Percentiles rank a stretch among this genome's conserved stretches.
Conservation (phyloP, 768 basidiomycete species). For the Cubamyces lactineus region DNA sequence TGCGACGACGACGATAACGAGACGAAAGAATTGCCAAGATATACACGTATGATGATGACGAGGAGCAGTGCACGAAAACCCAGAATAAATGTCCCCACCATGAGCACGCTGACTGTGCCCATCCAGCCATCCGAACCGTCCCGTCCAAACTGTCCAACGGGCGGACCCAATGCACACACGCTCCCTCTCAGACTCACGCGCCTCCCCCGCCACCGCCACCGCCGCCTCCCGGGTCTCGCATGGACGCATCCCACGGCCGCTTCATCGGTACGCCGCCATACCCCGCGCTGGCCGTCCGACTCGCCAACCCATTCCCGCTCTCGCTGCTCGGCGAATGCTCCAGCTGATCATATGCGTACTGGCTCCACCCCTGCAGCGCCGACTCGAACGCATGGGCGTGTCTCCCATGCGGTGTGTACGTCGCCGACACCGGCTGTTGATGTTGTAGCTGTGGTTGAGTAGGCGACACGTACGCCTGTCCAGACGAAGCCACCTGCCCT, state of each 20-base stretch:
- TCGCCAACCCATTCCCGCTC: background rate
- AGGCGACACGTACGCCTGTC: too few relatives aligned
- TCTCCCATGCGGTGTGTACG: background rate
- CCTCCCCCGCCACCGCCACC: conserved; percentile 12
- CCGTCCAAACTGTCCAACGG: background rate
- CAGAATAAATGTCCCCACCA: too few relatives aligned
- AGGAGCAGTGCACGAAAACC: too few relatives aligned
- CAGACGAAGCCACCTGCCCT: too few relatives aligned
- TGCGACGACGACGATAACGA: background rate
- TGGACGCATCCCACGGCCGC: conserved; percentile 13
- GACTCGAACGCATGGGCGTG: conserved; percentile 16
- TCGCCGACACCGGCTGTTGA: background rate
- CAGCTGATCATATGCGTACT: conserved; percentile 5
- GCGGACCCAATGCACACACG: background rate
- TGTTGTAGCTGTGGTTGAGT: background rate
- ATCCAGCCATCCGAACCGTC: background rate
- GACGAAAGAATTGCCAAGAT: background rate
- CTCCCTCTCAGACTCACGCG: background rate
- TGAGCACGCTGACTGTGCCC: too few relatives aligned
- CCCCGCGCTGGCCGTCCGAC: background rate
- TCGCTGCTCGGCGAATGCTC: background rate
- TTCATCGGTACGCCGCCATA: conserved; percentile 15
- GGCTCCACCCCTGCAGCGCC: conserved; percentile 23
- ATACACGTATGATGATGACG: too few relatives aligned
- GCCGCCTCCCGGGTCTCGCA: conserved; percentile 19